phyloP scores from a whole-genome alignment of 768 basidiomycete species.

The Mycena albidolilacea region DNA sequence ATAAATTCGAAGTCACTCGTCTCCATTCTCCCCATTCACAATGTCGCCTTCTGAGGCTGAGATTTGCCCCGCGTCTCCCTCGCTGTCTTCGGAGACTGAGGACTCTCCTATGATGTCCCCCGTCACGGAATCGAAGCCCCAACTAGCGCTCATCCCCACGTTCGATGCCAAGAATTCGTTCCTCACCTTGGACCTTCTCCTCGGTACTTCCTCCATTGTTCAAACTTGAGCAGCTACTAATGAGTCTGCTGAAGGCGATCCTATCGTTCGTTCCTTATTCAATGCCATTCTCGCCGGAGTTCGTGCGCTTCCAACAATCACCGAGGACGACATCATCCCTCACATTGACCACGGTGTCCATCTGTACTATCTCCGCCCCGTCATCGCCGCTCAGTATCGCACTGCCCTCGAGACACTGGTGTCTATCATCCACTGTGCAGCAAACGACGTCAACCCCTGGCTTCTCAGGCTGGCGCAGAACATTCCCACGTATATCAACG shows the following conservation, averaged over 20 bases:
- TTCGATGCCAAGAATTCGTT: background rate
- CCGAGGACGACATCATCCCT: background rate
- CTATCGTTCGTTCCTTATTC: no score
- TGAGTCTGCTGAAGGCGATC: background rate
- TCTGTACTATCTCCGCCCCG: background rate
- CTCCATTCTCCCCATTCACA: no score
- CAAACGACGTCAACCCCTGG: background rate
- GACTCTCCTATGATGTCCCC: no score
- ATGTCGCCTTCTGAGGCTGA: no score
- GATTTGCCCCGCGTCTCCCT: no score
- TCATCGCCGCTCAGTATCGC: background rate
- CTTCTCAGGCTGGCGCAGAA: background rate
- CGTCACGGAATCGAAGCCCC: no score
- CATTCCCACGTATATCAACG: no score
- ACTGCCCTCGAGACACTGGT: background rate
- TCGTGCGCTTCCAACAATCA: no score
- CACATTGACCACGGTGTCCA: background rate
- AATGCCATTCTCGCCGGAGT: no score
- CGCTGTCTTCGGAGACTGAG: no score
- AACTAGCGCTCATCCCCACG: background rate
- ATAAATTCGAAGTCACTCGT: no score
- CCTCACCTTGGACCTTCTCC: background rate
- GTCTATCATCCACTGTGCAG: background rate
- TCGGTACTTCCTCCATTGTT: background rate
- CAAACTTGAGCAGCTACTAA: background rate